Evolutionary conservation across 2,329 filamentous ascomycete genomes (phyloP).

Genomic region (Drechslerella dactyloides): DNA sequence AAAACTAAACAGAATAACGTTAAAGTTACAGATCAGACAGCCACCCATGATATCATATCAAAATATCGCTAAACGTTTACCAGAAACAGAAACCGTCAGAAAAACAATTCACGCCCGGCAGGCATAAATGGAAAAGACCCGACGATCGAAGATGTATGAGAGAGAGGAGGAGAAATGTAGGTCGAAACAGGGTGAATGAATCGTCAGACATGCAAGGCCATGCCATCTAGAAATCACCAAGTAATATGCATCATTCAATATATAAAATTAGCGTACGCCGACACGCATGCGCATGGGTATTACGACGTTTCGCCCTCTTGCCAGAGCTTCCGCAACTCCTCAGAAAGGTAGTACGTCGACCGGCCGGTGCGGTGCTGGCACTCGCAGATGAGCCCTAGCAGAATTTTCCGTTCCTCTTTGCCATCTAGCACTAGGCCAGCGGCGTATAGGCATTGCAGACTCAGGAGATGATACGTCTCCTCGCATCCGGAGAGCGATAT

Average conservation of each 20-base stretch:
- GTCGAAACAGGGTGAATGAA: neutral
- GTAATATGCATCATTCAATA: too few species aligned
- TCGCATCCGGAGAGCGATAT: slow-evolving; percentile 42
- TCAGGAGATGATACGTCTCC: slow-evolving; percentile 45
- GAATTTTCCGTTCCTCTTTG: slow-evolving; percentile 46
- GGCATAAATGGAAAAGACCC: neutral
- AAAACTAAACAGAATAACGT: neutral
- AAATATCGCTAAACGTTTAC: slow-evolving; percentile 22
- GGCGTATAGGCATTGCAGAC: slow-evolving; percentile 45
- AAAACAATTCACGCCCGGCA: neutral
- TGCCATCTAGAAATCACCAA: slow-evolving; percentile 19
- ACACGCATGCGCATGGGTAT: neutral
- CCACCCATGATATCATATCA: slow-evolving; percentile 31
- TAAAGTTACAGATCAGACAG: slow-evolving; percentile 9
- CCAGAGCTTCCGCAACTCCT: slow-evolving; percentile 48
- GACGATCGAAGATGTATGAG: neutral
- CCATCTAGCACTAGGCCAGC: slow-evolving; percentile 45
- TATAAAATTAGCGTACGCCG: too few species aligned
- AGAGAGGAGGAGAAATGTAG: too few species aligned
- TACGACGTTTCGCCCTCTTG: slow-evolving; percentile 35
- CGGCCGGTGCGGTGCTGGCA: slow-evolving; percentile 42
- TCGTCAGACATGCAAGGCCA: slow-evolving; percentile 12
- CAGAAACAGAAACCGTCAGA: slow-evolving; percentile 2
- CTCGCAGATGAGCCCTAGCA: slow-evolving; percentile 34
- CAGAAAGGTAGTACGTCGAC: slow-evolving; percentile 42